Evolutionary conservation across 768 basidiomycete species (phyloP).

Genomic region (Leucocoprinus birnbaumii): DNA sequence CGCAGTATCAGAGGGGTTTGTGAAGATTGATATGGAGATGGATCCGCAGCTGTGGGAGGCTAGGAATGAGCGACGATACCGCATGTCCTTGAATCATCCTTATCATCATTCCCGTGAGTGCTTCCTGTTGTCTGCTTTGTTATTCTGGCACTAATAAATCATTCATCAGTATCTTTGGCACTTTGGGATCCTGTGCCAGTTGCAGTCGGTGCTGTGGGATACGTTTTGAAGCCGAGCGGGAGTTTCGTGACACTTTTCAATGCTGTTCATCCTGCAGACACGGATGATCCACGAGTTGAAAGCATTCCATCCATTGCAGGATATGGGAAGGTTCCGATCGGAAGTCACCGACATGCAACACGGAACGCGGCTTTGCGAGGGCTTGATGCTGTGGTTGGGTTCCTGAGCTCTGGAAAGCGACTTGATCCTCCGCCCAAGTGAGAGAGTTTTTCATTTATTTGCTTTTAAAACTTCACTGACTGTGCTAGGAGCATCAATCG

Average conservation of each 20-base stretch:
- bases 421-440: constrained; percentile 25
- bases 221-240: constrained; percentile 63
- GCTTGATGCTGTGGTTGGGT: constrained; percentile 43
- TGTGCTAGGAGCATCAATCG: constrained; percentile 36
- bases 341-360: constrained; percentile 51
- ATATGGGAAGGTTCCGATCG: constrained; percentile 55
- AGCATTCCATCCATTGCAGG: constrained; percentile 58
- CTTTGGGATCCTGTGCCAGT: constrained; percentile 71
- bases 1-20: constrained; percentile 7
- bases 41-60: constrained; percentile 39
- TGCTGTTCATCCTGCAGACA: constrained; percentile 50
- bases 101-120: constrained; percentile 68
- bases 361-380: constrained; percentile 52
- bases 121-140: not conserved
- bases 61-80: constrained; percentile 64
- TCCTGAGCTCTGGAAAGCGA: constrained; percentile 37
- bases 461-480: not conserved
- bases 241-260: constrained; percentile 77
- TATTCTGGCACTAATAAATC: not conserved
- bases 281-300: constrained; percentile 38
- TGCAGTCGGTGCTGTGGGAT: constrained; percentile 75
- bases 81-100: constrained; percentile 61
- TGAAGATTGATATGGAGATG: constrained; percentile 20
- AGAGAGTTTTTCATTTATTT: constrained; percentile 13
- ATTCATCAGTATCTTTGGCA: constrained; percentile 52